Conservation (phyloP, 345 rosid species). For the Eucalyptus decipiens region DNA sequence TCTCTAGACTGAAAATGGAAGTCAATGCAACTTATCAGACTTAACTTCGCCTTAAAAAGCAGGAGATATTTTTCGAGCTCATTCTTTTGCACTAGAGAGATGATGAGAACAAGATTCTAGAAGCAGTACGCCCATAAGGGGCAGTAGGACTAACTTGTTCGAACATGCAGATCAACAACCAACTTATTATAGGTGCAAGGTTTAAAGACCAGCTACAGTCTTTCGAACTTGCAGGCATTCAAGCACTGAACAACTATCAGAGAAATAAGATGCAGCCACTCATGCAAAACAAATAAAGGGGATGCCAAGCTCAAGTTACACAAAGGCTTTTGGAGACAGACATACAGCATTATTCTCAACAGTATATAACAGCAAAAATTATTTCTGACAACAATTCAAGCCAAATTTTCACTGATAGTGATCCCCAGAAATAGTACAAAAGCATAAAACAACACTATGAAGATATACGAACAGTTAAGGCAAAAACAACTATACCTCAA, state of each 20-base stretch:
- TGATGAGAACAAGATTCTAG: not conserved
- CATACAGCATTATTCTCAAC: not conserved
- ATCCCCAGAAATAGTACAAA: not conserved
- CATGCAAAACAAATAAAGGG: not conserved
- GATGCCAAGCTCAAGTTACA: not conserved
- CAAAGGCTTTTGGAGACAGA: not conserved
- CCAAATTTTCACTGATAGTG: not conserved
- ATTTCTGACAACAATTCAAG: not conserved
- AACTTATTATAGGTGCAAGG: not conserved
- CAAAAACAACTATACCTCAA: conserved; percentile 42
- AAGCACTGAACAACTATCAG: not conserved
- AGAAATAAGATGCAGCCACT: not conserved
- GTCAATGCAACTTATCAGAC: not conserved
- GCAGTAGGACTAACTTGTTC: not conserved
- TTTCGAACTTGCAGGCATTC: not conserved
- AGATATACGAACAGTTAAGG: not conserved
- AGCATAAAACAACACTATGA: not conserved
- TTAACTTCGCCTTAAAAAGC: not conserved
- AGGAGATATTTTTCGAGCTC: not conserved
- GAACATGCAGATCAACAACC: not conserved
- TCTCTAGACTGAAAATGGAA: conserved; percentile 69
- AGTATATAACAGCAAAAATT: not conserved
- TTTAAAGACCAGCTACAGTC: not conserved
- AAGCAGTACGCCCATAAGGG: not conserved
- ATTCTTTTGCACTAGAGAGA: not conserved